Evolutionary conservation across 2,329 filamentous ascomycete species (phyloP), one percentile per base, ranked within the genome.

Genomic region (Colletotrichum graminicola): DNA sequence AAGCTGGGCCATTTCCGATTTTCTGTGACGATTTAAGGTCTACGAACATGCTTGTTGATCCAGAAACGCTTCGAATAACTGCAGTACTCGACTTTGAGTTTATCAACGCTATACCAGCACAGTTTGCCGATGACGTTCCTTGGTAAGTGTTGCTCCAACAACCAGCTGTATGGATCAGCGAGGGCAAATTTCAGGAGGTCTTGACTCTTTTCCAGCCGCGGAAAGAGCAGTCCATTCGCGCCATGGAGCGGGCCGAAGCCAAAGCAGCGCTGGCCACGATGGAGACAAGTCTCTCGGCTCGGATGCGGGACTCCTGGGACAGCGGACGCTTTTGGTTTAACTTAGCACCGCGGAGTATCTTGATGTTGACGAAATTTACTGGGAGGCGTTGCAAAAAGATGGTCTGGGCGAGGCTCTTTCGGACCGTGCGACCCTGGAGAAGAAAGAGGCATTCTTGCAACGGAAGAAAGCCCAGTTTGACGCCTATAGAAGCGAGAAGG

Each of bases 11-110:
- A 36, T 84, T 82, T 75, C 75, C 77, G 68, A 75, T 77, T 60
- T 84, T 81, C 74, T 83, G 80, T 70, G 80, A 83, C 68, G 81
- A 84, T 71, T 59, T 84, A 26, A 78, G 76, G 39, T 79, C 80
- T 7, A 26, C 75, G 26, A 84, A 84, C 69, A 81, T 84, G 74
- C 79, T 84, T 36, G 74, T 78, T 14, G 75, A 85, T 62, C 79
- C 77, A 11, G 69, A 77, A 7, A 83, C 78, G 34, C 73, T 81
- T 2, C 74, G 73, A 7, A 80, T 84, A 51, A 82, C 76, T 0
- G 82, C 80, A 1, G 74, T 83, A 23, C 71, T 84, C 52, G 82
- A 84, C 67, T 76, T 79, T 29, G 82, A 84, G 74, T 84, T 82
- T 57, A 82, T 81, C 56, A 82, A 85, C 70, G 74, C 75, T 59